Evolutionary conservation across 2,329 filamentous ascomycete genomes (phyloP).

Genomic region (Aspergillus sclerotialis): DNA sequence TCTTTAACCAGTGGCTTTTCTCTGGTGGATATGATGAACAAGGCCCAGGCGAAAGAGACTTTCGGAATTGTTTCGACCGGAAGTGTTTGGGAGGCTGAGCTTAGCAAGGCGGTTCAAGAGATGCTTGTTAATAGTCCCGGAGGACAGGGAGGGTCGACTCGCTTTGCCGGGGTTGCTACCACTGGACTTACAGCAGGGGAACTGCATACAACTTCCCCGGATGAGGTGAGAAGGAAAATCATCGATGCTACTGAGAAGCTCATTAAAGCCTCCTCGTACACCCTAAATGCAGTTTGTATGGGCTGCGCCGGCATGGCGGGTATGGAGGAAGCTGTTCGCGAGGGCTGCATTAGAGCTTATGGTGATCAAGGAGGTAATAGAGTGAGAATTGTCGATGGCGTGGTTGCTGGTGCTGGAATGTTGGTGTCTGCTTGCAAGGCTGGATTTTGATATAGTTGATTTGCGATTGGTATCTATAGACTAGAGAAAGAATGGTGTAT

Average conservation of each 20-base stretch:
- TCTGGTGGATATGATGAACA: constrained; percentile 18
- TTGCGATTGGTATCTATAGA: background rate
- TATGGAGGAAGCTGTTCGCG: constrained; percentile 67
- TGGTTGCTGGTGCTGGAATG: constrained; percentile 31
- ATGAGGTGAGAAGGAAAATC: constrained; percentile 59
- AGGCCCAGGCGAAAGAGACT: constrained; percentile 33
- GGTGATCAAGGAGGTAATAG: constrained; percentile 52
- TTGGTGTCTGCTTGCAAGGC: constrained; percentile 31
- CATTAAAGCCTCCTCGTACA: constrained; percentile 41
- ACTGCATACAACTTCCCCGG: constrained; percentile 61
- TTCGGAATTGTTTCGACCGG: constrained; percentile 92
- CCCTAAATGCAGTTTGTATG: constrained; percentile 65
- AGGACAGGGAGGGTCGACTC: constrained; percentile 28
- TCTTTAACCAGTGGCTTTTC: constrained; percentile 43
- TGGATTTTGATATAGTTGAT: constrained; percentile 18
- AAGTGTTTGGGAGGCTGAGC: constrained; percentile 69
- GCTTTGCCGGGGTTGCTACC: constrained; percentile 73
- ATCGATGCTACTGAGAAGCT: constrained; percentile 63
- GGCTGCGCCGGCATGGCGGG: constrained; percentile 91
- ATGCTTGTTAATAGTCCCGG: constrained; percentile 54
- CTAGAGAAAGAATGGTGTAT: background rate
- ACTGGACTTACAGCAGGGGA: constrained; percentile 75
- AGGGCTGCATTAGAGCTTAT: constrained; percentile 58
- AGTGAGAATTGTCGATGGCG: constrained; percentile 70
- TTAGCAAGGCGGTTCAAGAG: constrained; percentile 56